A percentile compares a stretch with the other conserved stretches of the same genome.
Conservation (phyloP, 2,329 filamentous ascomycete species). For the Xylariaceae sp. region DNA sequence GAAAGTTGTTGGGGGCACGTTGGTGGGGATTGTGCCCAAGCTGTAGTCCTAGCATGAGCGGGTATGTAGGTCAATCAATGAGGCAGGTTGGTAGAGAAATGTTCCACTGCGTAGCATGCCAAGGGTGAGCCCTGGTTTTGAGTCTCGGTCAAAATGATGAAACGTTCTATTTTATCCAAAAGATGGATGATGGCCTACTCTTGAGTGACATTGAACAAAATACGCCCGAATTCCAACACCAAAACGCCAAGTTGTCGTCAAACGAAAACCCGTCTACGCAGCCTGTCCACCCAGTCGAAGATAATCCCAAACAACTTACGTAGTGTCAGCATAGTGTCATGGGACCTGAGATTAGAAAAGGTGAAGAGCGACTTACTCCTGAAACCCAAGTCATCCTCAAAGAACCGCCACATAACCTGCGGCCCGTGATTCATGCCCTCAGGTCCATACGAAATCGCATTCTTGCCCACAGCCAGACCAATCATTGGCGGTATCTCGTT, state of each 20-base stretch:
- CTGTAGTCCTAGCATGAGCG: no score
- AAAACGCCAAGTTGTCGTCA: constrained; percentile 4
- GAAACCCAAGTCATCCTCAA: constrained; percentile 65
- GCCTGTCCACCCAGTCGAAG: constrained; percentile 24
- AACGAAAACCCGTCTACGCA: constrained; percentile 9
- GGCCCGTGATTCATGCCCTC: constrained; percentile 56
- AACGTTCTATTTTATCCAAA: no score
- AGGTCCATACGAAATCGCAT: constrained; percentile 60
- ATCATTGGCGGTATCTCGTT: constrained; percentile 60
- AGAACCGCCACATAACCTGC: constrained; percentile 60
- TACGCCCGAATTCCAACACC: constrained; percentile 3
- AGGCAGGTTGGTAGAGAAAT: no score
- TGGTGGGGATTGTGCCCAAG: constrained; percentile 50
- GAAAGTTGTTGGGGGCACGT: constrained; percentile 51
- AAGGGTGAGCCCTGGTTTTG: no score
- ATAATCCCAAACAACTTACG: constrained; percentile 27
- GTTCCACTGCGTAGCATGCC: no score
- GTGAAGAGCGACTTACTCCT: constrained; percentile 44
- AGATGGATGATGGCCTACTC: no score
- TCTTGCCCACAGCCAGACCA: constrained; percentile 65
- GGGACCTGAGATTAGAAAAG: neutral
- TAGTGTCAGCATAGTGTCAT: constrained; percentile 8
- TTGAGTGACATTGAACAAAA: no score
- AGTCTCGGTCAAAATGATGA: no score
- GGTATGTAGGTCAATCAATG: no score